These are phyloP conservation scores for Conoideocrella luteorostrata DNA, from an alignment of 2,329 filamentous ascomycete genomes.

Conservation along the genomic window DNA sequence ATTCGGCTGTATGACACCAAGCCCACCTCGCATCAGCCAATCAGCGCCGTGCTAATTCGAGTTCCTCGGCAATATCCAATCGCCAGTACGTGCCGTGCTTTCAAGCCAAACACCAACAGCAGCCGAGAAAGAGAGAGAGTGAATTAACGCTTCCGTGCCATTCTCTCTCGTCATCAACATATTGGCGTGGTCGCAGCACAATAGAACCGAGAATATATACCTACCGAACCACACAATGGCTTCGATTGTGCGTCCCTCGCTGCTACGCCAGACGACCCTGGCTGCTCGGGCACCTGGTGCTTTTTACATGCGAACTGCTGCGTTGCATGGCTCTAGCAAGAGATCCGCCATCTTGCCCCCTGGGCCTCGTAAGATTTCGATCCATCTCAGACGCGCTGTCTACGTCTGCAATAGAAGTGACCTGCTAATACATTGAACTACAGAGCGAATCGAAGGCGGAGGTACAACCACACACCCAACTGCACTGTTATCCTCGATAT, in stretches of 20 bases:
- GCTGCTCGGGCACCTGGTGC: slow-evolving; percentile 27
- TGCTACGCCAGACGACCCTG: slow-evolving; percentile 48
- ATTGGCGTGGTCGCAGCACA: background rate
- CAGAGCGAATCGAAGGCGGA: slow-evolving; percentile 69
- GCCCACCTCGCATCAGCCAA: slow-evolving; percentile 35
- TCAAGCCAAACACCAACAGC: too few relatives aligned
- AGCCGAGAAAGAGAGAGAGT: too few relatives aligned
- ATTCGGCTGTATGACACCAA: slow-evolving; percentile 21
- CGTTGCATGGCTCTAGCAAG: slow-evolving; percentile 80
- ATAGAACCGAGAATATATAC: background rate
- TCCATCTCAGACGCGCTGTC: background rate
- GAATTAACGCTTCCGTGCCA: too few relatives aligned
- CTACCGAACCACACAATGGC: slow-evolving; percentile 37
- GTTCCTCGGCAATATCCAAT: slow-evolving; percentile 44
- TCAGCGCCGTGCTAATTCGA: slow-evolving; percentile 36
- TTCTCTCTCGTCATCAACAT: too few relatives aligned
- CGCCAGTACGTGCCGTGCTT: too few relatives aligned
- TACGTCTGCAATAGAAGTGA: background rate
- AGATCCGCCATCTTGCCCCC: slow-evolving; percentile 76
- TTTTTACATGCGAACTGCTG: slow-evolving; percentile 53
- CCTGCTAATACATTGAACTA: slow-evolving; percentile 34
- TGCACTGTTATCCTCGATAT: too few relatives aligned
- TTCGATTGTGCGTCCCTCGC: slow-evolving; percentile 47
- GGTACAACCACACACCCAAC: slow-evolving; percentile 44
- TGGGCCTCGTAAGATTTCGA: slow-evolving; percentile 66